These are phyloP conservation scores for Prinsepia uniflora DNA, from an alignment of 306 rosid genomes.

Conservation along the genomic window DNA sequence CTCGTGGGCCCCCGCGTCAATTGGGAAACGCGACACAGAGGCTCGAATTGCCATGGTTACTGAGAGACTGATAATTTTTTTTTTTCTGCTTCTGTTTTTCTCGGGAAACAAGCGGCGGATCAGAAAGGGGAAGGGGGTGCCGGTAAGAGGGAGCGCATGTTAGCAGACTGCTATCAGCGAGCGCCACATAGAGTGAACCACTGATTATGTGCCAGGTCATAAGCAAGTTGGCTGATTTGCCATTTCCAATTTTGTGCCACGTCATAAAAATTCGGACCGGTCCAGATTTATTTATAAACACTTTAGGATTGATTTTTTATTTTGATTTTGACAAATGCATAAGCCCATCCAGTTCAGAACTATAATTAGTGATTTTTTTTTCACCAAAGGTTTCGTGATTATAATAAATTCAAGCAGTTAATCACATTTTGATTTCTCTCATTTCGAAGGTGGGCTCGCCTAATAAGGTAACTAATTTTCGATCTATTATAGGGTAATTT, in stretches of 20 bases:
- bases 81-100: not conserved
- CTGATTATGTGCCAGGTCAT: constrained; percentile 20
- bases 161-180: not conserved
- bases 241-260: not conserved
- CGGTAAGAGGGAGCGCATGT: constrained; percentile 11
- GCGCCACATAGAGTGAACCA: constrained; percentile 26
- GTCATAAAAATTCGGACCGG: not conserved
- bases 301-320: too few relatives aligned
- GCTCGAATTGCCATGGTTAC: constrained; percentile 75
- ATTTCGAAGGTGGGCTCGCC: too few relatives aligned
- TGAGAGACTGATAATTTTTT: not conserved
- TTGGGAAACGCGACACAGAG: constrained; percentile 77
- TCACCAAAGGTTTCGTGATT: too few relatives aligned
- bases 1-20: constrained; percentile 77
- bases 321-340: too few relatives aligned
- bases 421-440: too few relatives aligned
- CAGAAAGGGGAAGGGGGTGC: constrained; percentile 4
- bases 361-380: too few relatives aligned
- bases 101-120: constrained; percentile 17
- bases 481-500: too few relatives aligned
- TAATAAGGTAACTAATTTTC: too few relatives aligned
- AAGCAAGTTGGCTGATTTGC: not conserved
- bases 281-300: not conserved
- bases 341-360: too few relatives aligned
- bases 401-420: too few relatives aligned